These are phyloP conservation scores for Citrus medica DNA, from an alignment of 345 rosid genomes.

Conservation along the genomic window DNA sequence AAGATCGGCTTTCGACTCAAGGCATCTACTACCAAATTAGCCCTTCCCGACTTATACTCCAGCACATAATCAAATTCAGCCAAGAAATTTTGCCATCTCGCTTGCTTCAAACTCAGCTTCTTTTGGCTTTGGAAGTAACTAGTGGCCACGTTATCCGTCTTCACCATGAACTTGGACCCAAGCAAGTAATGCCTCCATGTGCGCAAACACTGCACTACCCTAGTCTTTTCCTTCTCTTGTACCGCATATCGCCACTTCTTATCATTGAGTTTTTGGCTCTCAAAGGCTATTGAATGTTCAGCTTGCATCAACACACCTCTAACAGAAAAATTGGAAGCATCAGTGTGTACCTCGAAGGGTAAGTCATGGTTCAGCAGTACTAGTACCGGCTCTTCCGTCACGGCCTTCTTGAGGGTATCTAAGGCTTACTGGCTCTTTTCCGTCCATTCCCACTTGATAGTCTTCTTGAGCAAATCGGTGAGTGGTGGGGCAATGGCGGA, in stretches of 20 bases:
- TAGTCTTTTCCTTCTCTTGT: accelerated
- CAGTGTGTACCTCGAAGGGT: too few relatives aligned
- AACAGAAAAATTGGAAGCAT: too few relatives aligned
- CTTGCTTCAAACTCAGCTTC: not conserved
- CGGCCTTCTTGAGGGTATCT: too few relatives aligned
- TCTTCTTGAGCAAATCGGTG: too few relatives aligned
- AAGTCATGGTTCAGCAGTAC: too few relatives aligned
- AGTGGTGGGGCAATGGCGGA: accelerated
- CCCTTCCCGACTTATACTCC: not conserved
- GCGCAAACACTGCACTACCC: not conserved
- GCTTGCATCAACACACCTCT: not conserved
- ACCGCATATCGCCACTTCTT: accelerated
- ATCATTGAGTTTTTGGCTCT: not conserved
- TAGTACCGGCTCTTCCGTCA: too few relatives aligned
- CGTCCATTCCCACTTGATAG: too few relatives aligned
- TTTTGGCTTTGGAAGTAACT: not conserved
- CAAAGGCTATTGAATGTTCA: accelerated
- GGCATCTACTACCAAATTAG: not conserved
- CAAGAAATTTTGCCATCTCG: not conserved
- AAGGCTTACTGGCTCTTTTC: too few relatives aligned
- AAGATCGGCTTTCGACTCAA: not conserved
- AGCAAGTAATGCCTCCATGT: not conserved
- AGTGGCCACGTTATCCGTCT: not conserved
- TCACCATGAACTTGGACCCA: accelerated
- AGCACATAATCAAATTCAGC: not conserved